Evolutionary conservation across 2,329 filamentous ascomycete species (phyloP), one percentile per base, ranked within the genome.

Genomic region (Diaporthe sp.): DNA sequence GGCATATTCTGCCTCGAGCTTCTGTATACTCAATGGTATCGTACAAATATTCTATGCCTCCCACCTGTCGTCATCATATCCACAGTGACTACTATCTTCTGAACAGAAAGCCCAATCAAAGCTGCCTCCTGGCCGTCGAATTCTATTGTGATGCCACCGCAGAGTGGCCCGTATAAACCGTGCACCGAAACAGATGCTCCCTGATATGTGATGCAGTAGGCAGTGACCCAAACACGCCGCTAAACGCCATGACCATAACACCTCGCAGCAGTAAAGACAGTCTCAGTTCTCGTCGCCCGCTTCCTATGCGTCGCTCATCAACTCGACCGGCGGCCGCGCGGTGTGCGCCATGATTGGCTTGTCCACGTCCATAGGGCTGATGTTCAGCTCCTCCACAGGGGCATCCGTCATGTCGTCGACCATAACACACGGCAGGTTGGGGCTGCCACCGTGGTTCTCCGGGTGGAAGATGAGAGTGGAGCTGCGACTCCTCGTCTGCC

Each of bases 391-490:
- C 57, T 83, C 84, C 42, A 85, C 84, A 2, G 87, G 87, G 76
- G 87, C 88, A 77, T 91, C 89, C 19, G 91, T 92, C 87, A 92
- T 91, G 80, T 94, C 92, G 79, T 93, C 91, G 17, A 94, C 91
- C 51, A 90, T 89, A 76, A 94, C 92, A 51, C 90, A 91, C 3
- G 92, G 92, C 79, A 94, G 82, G 65, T 88, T 86, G 7, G 90
- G 88, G 81, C 87, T 89, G 74, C 83, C 85, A 28, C 88, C 88
- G 78, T 90, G 86, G 77, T 89, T 87, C n/a, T 86, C 85, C 0
- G 92, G 91, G 79, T 90, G 87, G 85, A 92, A 94, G 80, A 94
- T 91, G 71, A 93, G 86, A 0, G 92, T 93, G 53, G 89, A 91
- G 82, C 91, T 92, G 75, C 91, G 87, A 81, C 91, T 92, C 78